Conservation (phyloP, 805 yeast species). For the Kodamaea kaohsiungensis region DNA sequence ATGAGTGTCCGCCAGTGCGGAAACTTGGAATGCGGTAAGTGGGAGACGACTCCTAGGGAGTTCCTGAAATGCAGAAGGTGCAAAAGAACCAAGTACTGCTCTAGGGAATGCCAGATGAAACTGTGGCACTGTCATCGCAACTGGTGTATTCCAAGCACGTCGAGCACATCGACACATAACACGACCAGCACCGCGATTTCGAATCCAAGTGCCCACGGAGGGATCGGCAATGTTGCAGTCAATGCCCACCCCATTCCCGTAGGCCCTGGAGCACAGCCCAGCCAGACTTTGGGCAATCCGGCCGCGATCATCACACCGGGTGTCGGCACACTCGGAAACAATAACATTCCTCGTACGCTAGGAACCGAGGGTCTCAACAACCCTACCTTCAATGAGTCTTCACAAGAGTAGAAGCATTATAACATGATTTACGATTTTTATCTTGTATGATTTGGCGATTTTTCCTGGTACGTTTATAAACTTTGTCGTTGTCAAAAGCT, state of each 20-base stretch:
- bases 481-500: neutral
- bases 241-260: slow-evolving; percentile 4
- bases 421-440: slow-evolving; percentile 1
- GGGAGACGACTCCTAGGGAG: slow-evolving; percentile 90
- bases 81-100: slow-evolving; percentile 92
- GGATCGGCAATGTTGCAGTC: slow-evolving; percentile 8
- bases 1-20: slow-evolving; percentile 89
- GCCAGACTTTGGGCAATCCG: neutral
- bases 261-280: slow-evolving; percentile 1
- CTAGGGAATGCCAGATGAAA: slow-evolving; percentile 84
- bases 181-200: slow-evolving; percentile 14
- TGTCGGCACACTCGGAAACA: slow-evolving; percentile 1
- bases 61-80: slow-evolving; percentile 95
- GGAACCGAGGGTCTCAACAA: neutral
- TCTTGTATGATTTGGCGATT: slow-evolving; percentile 1
- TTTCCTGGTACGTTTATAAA: neutral
- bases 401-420: slow-evolving; percentile 1
- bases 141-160: slow-evolving; percentile 74
- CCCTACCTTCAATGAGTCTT: slow-evolving; percentile 4
- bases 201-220: slow-evolving; percentile 2
- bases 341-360: slow-evolving; percentile 1
- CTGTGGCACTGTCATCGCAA: slow-evolving; percentile 94
- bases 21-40: slow-evolving; percentile 85
- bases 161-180: slow-evolving; percentile 26
- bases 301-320: neutral